These are phyloP conservation scores for Rhodotorula kratochvilovae DNA, from an alignment of 768 basidiomycete species.

Conservation along the genomic window DNA sequence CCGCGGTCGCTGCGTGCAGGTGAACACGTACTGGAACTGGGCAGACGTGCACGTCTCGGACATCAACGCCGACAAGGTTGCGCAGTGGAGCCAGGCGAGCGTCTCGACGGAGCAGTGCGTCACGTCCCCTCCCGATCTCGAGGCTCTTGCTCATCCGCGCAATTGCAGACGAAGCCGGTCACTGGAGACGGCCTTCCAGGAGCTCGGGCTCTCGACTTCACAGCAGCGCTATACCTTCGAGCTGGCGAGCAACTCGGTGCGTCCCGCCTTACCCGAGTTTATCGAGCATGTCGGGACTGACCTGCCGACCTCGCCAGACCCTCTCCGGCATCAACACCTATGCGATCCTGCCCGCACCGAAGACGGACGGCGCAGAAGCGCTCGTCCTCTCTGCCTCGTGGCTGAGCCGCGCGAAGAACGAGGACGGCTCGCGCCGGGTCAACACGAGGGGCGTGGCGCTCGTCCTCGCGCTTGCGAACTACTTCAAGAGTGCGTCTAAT, in stretches of 20 bases:
- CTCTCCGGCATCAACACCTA: conserved; percentile 73
- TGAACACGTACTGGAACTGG: conserved; percentile 89
- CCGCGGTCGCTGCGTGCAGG: conserved; percentile 52
- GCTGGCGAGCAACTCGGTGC: conserved; percentile 54
- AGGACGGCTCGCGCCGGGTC: conserved; percentile 41
- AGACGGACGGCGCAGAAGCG: conserved; percentile 87
- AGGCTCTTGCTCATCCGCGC: not conserved
- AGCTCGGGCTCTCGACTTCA: conserved; percentile 66
- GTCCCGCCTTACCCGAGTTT: conserved; percentile 37
- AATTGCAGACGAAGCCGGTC: conserved; percentile 61
- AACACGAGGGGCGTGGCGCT: conserved; percentile 83
- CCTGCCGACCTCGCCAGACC: conserved; percentile 48
- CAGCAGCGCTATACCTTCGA: conserved; percentile 64
- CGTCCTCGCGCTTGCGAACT: conserved; percentile 77
- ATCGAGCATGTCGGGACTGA: not conserved
- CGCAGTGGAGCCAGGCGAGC: conserved; percentile 53
- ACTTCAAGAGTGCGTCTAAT: conserved; percentile 62
- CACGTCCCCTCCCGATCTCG: conserved; percentile 47
- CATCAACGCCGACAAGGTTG: conserved; percentile 63
- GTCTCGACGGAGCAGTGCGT: conserved; percentile 55
- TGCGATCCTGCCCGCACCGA: conserved; percentile 72
- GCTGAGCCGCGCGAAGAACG: conserved; percentile 55
- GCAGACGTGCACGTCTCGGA: conserved; percentile 82
- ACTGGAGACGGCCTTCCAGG: conserved; percentile 63
- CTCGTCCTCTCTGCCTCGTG: conserved; percentile 89